Evolutionary conservation across 148 eudicot genomes (phyloP), one percentile per base, ranked within the genome.

Genomic region (Agrostemma githago): DNA sequence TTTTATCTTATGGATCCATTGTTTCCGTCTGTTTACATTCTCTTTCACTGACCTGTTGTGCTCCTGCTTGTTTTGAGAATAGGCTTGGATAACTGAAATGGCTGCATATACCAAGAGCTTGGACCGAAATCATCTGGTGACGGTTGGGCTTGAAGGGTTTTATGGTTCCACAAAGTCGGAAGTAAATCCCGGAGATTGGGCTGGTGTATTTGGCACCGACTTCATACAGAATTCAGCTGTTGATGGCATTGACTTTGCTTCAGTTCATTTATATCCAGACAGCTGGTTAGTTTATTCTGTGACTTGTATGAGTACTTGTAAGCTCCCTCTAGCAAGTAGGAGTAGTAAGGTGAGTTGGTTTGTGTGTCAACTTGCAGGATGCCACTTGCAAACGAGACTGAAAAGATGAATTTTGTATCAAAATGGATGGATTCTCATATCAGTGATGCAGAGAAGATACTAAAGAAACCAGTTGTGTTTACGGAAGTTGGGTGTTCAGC

Each of bases 31-130:
- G 54, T 7, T 10, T 5, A 70, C 15, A 3, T 42, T 44, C 6
- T 54, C 19, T 19, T 44, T 42, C 58, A 60, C 26, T 72, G 4
- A 60, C 21, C 67, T 51, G 53, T 51, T 40, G 57, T 58, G 3
- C 37, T 1, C 17, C 26, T n/a, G 26, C 14, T 44, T 43, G 10
- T 42, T 19, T 69, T 64, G 51, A 56, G 48, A 15, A 72, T 68
- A 85, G 91, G 83, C 76, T 73, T 86, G 89, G 89, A 86, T 84
- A 60, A 66, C 74, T 6, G 89, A 86, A 72, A 88, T 86, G 89
- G 87, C 83, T 53, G 84, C 86, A 5, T 82, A 68, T 77, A 66
- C 79, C 16, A 86, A 86, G 81, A 83, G 83, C 63, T 58, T 86
- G 72, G 89, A 88, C 76, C 43, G 60, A 34, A 86, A 85, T 34